A percentile compares a stretch with the other conserved stretches of the same genome.
Conservation (phyloP, 2,329 filamentous ascomycete genomes). For the Penicillium decumbens region DNA sequence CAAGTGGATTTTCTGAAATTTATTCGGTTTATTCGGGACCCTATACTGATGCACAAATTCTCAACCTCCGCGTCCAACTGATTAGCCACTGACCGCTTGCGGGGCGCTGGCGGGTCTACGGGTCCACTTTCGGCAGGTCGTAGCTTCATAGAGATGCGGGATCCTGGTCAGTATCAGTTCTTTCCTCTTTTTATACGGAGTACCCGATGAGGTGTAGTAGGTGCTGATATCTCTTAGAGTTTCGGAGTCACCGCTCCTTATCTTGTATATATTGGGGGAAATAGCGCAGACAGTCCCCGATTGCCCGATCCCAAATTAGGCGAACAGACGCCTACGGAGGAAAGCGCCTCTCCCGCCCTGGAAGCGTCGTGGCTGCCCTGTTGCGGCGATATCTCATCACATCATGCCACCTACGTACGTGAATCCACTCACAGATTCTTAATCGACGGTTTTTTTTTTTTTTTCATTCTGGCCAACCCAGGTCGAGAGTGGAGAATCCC, state of each 20-base stretch:
- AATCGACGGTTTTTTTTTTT: slow-evolving; percentile 10
- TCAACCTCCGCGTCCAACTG: not conserved
- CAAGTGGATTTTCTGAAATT: no score
- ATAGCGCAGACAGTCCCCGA: no score
- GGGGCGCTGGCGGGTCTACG: slow-evolving; percentile 4
- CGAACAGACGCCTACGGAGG: not conserved
- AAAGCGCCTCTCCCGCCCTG: not conserved
- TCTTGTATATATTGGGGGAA: not conserved
- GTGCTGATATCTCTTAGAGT: not conserved
- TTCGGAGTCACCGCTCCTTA: not conserved
- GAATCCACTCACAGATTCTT: not conserved
- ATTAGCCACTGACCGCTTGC: slow-evolving; percentile 13
- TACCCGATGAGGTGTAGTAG: no score
- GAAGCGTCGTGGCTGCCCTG: not conserved
- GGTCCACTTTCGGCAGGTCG: slow-evolving; percentile 14
- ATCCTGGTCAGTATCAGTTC: slow-evolving; percentile 1
- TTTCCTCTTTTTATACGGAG: not conserved
- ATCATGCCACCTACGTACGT: slow-evolving; percentile 13
- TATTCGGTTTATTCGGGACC: no score
- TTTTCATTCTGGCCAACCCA: not conserved
- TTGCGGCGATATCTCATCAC: slow-evolving; percentile 12
- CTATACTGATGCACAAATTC: slow-evolving; percentile 7
- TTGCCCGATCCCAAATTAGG: not conserved
- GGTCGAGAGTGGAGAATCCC: not conserved
- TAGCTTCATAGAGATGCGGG: slow-evolving; percentile 5